Base-by-base conservation (phyloP, 805 yeast genomes). In the Candida incommunis region DNA sequence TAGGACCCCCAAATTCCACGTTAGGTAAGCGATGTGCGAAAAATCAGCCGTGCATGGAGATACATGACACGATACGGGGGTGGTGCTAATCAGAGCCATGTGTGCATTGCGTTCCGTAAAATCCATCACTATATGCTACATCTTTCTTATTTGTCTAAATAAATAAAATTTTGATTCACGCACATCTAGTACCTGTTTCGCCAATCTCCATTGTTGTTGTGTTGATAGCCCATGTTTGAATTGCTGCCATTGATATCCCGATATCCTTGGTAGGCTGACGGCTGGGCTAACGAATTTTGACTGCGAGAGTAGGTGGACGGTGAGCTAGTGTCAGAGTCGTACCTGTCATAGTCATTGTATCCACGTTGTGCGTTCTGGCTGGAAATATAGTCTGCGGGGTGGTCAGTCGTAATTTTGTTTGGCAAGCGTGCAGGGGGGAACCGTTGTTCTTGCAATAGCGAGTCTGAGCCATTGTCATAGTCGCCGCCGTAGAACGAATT, bases 401-500 rank as follows among this genome's bases (percentile, higher is more conserved):
- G 24, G 21, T 25, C 15, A 27, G n/a, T 27, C 16, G 45, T 21
- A 15, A 18, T 20, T 18, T 31, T 31, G 37, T 31, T 31, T 5
- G 37, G 13, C 37, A 31, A n/a, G 18, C 37, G 37, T 5, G 37
- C 37, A 16, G 37, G 37, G 9, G 37, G 37, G n/a, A 31, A 31
- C 18, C 37, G 37, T 18, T 35, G 42, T 18, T 23, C 41, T 15
- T 23, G 15, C 21, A 42, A 23, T 21, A 29, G 16, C 9, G 15
- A 29, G 5, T 37, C 43, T 18, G 41, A 24, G 15, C 46, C 44
- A 13, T 35, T 41, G 20, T 40, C 50, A 31, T 26, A 49, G 46
- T 29, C 45, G 34, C 43, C 54, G 27, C 53, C 46, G 37, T 47
- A 23, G 46, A 50, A 31, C 42, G 49, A 51, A 11, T 58, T 51